phyloP scores from a whole-genome alignment of 2,329 filamentous ascomycete species.

The Sordariomycetes sp. region DNA sequence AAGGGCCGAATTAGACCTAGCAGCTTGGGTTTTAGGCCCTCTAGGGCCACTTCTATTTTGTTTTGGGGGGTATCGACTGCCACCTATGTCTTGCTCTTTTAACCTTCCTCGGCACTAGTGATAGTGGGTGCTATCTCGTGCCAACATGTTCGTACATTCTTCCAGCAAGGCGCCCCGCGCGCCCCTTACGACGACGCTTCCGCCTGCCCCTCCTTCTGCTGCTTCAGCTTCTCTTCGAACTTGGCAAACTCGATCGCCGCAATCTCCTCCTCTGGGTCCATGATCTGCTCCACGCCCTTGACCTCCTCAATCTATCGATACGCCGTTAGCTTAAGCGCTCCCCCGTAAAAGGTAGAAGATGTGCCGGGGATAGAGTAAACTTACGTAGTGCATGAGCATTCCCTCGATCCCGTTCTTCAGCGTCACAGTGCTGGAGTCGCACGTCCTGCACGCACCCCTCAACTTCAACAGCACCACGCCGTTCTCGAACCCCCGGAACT shows the following conservation, averaged over 20 bases:
- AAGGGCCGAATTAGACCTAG: neutral
- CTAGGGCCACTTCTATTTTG: neutral
- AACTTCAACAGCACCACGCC: constrained; percentile 82
- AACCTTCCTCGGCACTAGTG: neutral
- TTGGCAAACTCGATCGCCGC: constrained; percentile 80
- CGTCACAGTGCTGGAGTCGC: constrained; percentile 93
- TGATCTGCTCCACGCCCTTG: constrained; percentile 78
- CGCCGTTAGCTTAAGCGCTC: neutral
- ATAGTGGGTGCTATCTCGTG: too few species aligned
- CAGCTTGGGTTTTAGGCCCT: neutral
- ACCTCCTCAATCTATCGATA: constrained; percentile 80
- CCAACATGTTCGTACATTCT: neutral
- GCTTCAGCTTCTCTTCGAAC: constrained; percentile 74
- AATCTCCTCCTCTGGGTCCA: constrained; percentile 88
- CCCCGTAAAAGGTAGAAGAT: neutral
- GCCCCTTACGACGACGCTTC: neutral
- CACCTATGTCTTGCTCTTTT: neutral
- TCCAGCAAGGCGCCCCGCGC: neutral
- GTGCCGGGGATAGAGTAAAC: constrained; percentile 22
- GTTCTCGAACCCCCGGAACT: constrained; percentile 75
- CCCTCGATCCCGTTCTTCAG: constrained; percentile 96
- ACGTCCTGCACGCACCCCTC: constrained; percentile 86
- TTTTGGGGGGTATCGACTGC: neutral
- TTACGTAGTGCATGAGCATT: constrained; percentile 93
- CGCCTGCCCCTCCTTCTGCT: constrained; percentile 31